phyloP scores from a whole-genome alignment of 2,329 filamentous ascomycete species.

The Monosporascus ibericus region DNA sequence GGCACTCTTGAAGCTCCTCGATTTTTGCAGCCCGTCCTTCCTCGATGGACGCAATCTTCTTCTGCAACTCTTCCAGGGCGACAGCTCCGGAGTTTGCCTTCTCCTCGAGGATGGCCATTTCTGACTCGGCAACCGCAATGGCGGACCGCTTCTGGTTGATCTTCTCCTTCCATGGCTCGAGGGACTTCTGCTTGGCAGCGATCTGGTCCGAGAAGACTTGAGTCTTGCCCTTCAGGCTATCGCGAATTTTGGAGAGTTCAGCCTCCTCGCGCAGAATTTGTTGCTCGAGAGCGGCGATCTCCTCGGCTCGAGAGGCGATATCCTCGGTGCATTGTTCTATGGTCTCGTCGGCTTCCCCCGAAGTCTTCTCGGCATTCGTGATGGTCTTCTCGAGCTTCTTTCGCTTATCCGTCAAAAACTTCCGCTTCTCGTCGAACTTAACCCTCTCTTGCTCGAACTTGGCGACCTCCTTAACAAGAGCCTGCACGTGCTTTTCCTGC shows the following conservation, averaged over 20 bases:
- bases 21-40: slow-evolving; percentile 65
- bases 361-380: slow-evolving; percentile 66
- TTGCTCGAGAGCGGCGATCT: slow-evolving; percentile 70
- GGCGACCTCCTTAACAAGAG: slow-evolving; percentile 76
- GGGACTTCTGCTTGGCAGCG: slow-evolving; percentile 80
- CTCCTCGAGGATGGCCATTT: slow-evolving; percentile 85
- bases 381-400: slow-evolving; percentile 93
- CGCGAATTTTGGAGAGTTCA: slow-evolving; percentile 76
- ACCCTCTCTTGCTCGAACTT: slow-evolving; percentile 95
- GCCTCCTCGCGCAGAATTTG: slow-evolving; percentile 73
- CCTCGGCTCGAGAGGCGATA: slow-evolving; percentile 67
- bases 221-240: slow-evolving; percentile 89
- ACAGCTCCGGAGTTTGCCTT: slow-evolving; percentile 82
- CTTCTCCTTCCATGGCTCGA: slow-evolving; percentile 95
- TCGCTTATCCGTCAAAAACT: slow-evolving; percentile 83
- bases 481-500: slow-evolving; percentile 76
- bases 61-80: slow-evolving; percentile 74
- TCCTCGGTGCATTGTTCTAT: slow-evolving; percentile 74
- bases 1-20: slow-evolving; percentile 68
- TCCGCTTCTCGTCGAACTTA: slow-evolving; percentile 96
- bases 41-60: slow-evolving; percentile 70
- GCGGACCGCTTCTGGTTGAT: slow-evolving; percentile 94
- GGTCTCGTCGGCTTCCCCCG: slow-evolving; percentile 67
- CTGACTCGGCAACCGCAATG: slow-evolving; percentile 90
- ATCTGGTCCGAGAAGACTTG: slow-evolving; percentile 92